Base-by-base conservation (phyloP, 78 protist genomes). In the Polysphondylium violaceum region DNA sequence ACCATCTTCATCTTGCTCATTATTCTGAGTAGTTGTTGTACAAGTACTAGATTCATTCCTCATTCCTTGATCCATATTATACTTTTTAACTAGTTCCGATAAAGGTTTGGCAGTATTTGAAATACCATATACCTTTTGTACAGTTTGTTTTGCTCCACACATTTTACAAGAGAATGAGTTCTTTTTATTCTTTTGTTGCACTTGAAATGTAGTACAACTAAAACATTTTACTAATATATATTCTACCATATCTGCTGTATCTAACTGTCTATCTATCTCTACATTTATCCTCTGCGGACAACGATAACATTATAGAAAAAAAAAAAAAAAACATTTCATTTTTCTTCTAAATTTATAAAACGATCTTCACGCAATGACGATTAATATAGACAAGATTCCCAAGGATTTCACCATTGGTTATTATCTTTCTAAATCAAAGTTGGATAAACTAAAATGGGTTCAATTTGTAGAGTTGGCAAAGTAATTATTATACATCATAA, bases 401-500 rank as follows among this genome's bases (percentile, higher is more conserved):
- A 41, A 25, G 14, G 63, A 72, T 33, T 79, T 79, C 25, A 79
- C 76, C 12, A 58, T 79, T 35, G 90, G 90, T 2, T 83, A 83
- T 60, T 83, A 83, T 27, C 11, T 83, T 21, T 83, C 90, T 5
- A 43, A 36, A 17, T 43, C 67, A 17, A 83, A 83, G 41, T 27
- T 83, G 9, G 76, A 83, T 25, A 58, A 17, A 58, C 55, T 83
- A 74, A 67, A 83, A 43, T 83, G 90, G 90, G 33, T 38, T 17
- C 56, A 25, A 59, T 69, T 83, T 58, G 90, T 83, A 56, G 61
- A 83, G 17, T 36, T 83, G 21, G 58, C 71, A 41, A 56, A 50
- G 88, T 79, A 79, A 16, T 60, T 60, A n/a, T 17, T 19, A 36
- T 27, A n/a, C 23, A n/a, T 23, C 8, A 43, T 29, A 44, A 27